Evolutionary conservation across 139 green algal genomes (phyloP), one percentile per base, ranked within the genome.

Genomic region (Gonium pectorale): DNA sequence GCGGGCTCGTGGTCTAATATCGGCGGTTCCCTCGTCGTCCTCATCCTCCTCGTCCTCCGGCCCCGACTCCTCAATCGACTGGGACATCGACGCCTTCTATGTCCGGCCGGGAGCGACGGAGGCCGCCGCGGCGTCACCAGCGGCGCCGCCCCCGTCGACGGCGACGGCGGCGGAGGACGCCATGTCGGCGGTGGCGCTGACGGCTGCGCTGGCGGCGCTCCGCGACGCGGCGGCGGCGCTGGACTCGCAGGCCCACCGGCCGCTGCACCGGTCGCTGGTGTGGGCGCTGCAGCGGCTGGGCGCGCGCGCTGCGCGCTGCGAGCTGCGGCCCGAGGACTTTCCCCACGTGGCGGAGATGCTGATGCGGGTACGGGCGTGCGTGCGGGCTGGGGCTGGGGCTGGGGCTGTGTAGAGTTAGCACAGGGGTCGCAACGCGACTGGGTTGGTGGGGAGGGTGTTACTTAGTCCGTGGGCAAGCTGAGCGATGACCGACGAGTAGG

Each of bases 211-310:
- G 73, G 33, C 29, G 73, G 56, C 56, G 37, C 73, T 81, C 17
- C 13, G 54, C 38, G 37, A 56, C n/a, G 13, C 73, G 27, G 73
- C 73, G n/a, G 56, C 73, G 51, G 73, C 38, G 38, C 56, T 81
- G 31, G 72, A 54, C 29, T 38, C 73, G 13, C 54, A 38, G 37
- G 22, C 9, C 0, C 52, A 69, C 31, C 51, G 11, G 54, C 8
- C 13, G 37, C 38, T 56, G 38, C 54, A 56, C 9, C 73, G 73
- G 0, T 46, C 56, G n/a, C 38, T 81, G 37, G 56, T 81, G 73
- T 81, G 73, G 73, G 73, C 73, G 37, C n/a, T 81, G 56, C 73
- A 81, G 73, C 73, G 73, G 73, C 73, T 81, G 37, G 73, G 73
- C 54, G 54, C 73, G 54, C 27, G 73, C 17, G 73, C 73, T 24